These are phyloP conservation scores for Mycena epipterygia DNA, from an alignment of 768 basidiomycete genomes.

Conservation along the genomic window DNA sequence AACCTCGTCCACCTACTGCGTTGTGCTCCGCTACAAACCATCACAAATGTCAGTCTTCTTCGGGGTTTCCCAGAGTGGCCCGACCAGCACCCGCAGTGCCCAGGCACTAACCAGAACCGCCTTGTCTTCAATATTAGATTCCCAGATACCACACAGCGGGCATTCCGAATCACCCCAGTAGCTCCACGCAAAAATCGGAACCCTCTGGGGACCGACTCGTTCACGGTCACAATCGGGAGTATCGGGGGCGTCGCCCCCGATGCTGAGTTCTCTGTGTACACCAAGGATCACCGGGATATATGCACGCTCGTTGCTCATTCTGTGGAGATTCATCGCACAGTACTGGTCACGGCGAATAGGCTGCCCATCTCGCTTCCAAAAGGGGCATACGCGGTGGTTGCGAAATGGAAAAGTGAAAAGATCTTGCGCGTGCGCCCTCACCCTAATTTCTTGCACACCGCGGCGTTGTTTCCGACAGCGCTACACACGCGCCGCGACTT, in stretches of 20 bases:
- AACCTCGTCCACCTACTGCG: neutral
- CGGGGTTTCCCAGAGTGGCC: neutral
- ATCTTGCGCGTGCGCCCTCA: no score
- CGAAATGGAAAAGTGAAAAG: no score
- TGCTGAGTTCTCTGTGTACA: neutral
- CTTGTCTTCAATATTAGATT: neutral
- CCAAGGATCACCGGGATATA: neutral
- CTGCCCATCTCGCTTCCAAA: no score
- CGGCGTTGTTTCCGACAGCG: no score
- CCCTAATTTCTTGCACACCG: no score
- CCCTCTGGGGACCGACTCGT: neutral
- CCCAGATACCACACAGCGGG: neutral
- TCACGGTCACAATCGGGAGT: neutral
- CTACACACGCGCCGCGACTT: no score
- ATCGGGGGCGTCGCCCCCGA: slow-evolving; percentile 12
- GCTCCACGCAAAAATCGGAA: neutral
- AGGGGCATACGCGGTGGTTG: no score
- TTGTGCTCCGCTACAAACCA: neutral
- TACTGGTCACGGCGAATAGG: no score
- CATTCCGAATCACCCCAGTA: neutral
- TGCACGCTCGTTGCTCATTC: slow-evolving; percentile 17
- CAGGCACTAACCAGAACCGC: neutral
- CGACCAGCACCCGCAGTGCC: slow-evolving; percentile 3
- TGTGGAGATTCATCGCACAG: neutral
- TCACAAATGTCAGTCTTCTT: neutral